Conservation (phyloP, 257 asterid species). For the Striga asiatica region DNA sequence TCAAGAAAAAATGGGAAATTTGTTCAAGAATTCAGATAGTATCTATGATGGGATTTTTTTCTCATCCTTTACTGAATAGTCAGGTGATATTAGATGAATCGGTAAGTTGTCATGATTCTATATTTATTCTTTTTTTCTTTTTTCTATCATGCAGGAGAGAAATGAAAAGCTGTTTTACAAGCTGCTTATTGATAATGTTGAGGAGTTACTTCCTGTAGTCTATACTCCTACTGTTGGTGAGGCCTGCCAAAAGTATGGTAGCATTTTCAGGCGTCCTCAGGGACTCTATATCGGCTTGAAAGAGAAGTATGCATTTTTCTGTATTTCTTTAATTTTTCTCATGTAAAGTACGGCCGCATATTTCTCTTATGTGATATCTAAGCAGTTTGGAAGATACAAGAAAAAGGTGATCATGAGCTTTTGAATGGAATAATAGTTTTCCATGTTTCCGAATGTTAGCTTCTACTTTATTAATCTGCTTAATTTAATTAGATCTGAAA, state of each 20-base stretch:
- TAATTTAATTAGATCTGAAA: no score
- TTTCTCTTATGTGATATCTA: background rate
- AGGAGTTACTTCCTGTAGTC: constrained; percentile 81
- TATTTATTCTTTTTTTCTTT: constrained; percentile 9
- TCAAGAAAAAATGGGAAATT: background rate
- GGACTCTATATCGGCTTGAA: constrained; percentile 87
- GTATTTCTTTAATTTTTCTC: background rate
- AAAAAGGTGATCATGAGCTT: background rate
- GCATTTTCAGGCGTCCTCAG: constrained; percentile 90
- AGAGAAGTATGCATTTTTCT: constrained; percentile 43
- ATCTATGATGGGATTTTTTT: background rate
- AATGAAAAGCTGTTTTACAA: constrained; percentile 86
- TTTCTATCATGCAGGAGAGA: constrained; percentile 48
- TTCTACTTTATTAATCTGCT: background rate
- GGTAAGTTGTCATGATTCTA: background rate
- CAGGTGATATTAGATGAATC: background rate
- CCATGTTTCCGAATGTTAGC: background rate
- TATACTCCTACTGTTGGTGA: constrained; percentile 93
- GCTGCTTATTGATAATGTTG: constrained; percentile 85
- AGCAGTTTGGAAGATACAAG: background rate
- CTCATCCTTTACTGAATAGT: background rate
- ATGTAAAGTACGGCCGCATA: background rate
- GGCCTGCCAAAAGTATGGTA: constrained; percentile 93
- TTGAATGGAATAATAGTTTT: no score
- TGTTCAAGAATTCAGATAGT: background rate